Evolutionary conservation across 2,329 filamentous ascomycete species (phyloP).

Genomic region (Fusarium oxysporum): DNA sequence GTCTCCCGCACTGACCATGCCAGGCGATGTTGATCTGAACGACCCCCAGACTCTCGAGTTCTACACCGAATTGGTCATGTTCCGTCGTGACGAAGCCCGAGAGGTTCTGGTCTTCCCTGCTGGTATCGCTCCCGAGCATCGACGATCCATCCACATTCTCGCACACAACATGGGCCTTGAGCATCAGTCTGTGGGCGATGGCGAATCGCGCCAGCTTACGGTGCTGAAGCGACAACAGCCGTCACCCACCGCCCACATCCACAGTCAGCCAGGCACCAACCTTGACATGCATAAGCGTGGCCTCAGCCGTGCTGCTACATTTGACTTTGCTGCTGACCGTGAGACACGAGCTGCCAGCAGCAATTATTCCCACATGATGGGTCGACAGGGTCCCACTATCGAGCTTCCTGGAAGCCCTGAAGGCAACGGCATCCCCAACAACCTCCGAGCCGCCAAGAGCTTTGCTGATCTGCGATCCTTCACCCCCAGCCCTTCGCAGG

Average conservation of each 20-base stretch:
- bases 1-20: slow-evolving; percentile 24
- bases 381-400: slow-evolving; percentile 86
- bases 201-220: slow-evolving; percentile 89
- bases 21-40: slow-evolving; percentile 85
- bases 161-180: slow-evolving; percentile 95
- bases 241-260: slow-evolving; percentile 65
- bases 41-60: slow-evolving; percentile 87
- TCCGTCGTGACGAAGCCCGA: slow-evolving; percentile 81
- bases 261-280: slow-evolving; percentile 71
- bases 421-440: slow-evolving; percentile 72
- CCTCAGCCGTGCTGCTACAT: slow-evolving; percentile 94
- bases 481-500: slow-evolving; percentile 91
- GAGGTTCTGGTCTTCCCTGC: slow-evolving; percentile 88
- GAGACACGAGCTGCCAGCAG: slow-evolving; percentile 73
- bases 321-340: slow-evolving; percentile 89
- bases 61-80: slow-evolving; percentile 90
- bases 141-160: slow-evolving; percentile 91
- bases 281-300: slow-evolving; percentile 84
- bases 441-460: slow-evolving; percentile 92
- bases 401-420: slow-evolving; percentile 86
- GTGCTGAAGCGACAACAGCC: slow-evolving; percentile 77
- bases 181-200: slow-evolving; percentile 89
- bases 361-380: slow-evolving; percentile 78
- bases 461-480: slow-evolving; percentile 96
- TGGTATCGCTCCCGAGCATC: slow-evolving; percentile 82